These are phyloP conservation scores for Coffea canephora DNA, from an alignment of 257 asterid species.

Conservation along the genomic window DNA sequence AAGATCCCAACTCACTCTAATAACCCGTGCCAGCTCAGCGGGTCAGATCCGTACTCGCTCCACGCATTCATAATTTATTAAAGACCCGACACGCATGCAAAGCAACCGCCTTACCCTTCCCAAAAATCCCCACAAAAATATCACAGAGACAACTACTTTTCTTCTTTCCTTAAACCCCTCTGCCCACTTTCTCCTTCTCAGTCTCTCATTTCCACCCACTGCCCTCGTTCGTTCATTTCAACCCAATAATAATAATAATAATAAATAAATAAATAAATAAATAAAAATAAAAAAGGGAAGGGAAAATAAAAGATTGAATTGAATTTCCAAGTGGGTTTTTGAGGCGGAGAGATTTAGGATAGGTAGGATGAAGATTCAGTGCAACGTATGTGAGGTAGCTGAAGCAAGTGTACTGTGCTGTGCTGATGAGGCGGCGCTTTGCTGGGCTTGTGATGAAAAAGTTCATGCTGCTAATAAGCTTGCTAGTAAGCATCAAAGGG, in stretches of 20 bases:
- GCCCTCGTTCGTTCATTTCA: too few species aligned
- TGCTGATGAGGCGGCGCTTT: constrained; percentile 90
- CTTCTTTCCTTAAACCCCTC: neutral
- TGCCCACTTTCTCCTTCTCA: too few species aligned
- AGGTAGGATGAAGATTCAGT: constrained; percentile 76
- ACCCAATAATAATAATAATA: too few species aligned
- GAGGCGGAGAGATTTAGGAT: neutral
- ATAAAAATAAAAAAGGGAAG: too few species aligned
- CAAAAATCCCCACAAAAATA: constrained; percentile 10
- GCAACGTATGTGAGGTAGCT: constrained; percentile 75
- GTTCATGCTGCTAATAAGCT: constrained; percentile 83
- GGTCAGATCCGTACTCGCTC: constrained; percentile 18
- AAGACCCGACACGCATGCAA: constrained; percentile 23
- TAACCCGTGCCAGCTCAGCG: constrained; percentile 25
- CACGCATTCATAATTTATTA: neutral
- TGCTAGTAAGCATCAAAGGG: constrained; percentile 74
- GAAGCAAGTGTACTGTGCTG: constrained; percentile 80
- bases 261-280: too few species aligned
- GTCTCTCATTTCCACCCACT: too few species aligned
- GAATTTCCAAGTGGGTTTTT: neutral
- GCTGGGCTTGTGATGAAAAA: constrained; percentile 62
- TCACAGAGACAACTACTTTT: neutral
- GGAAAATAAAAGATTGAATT: too few species aligned
- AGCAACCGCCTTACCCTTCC: constrained; percentile 19
- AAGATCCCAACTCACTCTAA: neutral